phyloP scores from a whole-genome alignment of 78 protist genomes.

The Planoprotostelium fungivorum region DNA sequence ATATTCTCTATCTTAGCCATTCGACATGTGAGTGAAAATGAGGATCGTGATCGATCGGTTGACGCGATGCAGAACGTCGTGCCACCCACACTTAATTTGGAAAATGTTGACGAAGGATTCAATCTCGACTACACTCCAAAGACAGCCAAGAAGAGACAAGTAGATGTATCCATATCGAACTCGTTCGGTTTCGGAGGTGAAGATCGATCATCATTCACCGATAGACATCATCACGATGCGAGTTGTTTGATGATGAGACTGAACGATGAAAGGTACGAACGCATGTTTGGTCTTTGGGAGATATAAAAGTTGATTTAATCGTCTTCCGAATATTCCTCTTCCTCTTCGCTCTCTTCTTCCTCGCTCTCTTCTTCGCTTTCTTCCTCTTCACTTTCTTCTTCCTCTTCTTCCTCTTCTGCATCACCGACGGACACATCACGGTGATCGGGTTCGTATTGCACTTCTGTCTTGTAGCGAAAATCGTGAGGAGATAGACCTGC shows the following conservation, averaged over 20 bases:
- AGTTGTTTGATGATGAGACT: no score
- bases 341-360: not conserved
- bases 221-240: no score
- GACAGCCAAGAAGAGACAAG: constrained; percentile 3
- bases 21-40: constrained; percentile 7
- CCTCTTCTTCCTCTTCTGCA: not conserved
- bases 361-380: not conserved
- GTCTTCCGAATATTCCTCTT: not conserved
- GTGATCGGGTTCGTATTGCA: no score
- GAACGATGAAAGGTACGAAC: no score
- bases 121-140: constrained; percentile 18
- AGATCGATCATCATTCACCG: constrained; percentile 74
- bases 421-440: not conserved
- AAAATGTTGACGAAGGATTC: constrained; percentile 6
- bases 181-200: constrained; percentile 95
- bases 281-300: no score
- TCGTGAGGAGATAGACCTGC: not conserved
- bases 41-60: not conserved
- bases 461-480: not conserved
- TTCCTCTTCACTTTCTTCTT: not conserved
- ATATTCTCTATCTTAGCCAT: constrained; percentile 67
- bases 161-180: constrained; percentile 67
- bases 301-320: no score
- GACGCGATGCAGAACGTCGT: constrained; percentile 8
- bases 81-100: constrained; percentile 67